Evolutionary conservation across 1,284 basidiomycete species (phyloP).

Genomic region (Leccinum fallax): DNA sequence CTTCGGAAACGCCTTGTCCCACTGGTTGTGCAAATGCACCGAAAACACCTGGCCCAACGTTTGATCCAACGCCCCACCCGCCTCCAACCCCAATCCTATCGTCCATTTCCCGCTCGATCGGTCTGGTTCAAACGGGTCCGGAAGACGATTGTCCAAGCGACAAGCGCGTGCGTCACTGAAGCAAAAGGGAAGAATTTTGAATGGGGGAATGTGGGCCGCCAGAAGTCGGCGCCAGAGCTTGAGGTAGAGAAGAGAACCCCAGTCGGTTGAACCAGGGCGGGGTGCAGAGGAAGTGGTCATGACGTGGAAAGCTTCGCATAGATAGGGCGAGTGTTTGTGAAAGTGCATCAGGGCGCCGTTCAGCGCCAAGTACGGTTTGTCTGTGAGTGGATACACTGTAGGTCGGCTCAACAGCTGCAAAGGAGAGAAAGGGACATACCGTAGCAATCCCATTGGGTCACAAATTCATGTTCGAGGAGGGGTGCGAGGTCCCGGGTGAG

Average conservation of each 20-base stretch:
- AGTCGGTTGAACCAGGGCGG: constrained; percentile 79
- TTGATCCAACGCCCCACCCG: constrained; percentile 66
- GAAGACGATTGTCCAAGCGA: constrained; percentile 86
- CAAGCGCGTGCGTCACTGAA: constrained; percentile 90
- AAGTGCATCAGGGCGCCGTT: constrained; percentile 96
- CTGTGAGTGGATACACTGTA: constrained; percentile 39
- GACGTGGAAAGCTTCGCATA: constrained; percentile 92
- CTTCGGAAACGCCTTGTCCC: constrained; percentile 80
- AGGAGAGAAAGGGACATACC: constrained; percentile 50
- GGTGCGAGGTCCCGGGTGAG: constrained; percentile 84
- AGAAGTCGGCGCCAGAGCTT: constrained; percentile 88
- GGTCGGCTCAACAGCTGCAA: neutral
- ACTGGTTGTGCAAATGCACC: constrained; percentile 92
- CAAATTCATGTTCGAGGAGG: constrained; percentile 88
- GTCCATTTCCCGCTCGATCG: constrained; percentile 52
- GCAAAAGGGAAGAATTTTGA: constrained; percentile 91
- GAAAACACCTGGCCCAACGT: constrained; percentile 76
- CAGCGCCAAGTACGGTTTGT: constrained; percentile 84
- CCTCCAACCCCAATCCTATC: constrained; percentile 58
- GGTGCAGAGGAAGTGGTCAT: constrained; percentile 79
- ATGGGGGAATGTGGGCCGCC: constrained; percentile 71
- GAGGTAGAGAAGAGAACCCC: constrained; percentile 89
- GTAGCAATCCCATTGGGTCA: constrained; percentile 97
- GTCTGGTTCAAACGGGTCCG: constrained; percentile 74
- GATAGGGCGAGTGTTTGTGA: constrained; percentile 84